A percentile compares a stretch with the other conserved stretches of the same genome.
These are phyloP conservation scores for Dorcoceras hygrometricum DNA, from an alignment of 257 asterid species.

Conservation along the genomic window DNA sequence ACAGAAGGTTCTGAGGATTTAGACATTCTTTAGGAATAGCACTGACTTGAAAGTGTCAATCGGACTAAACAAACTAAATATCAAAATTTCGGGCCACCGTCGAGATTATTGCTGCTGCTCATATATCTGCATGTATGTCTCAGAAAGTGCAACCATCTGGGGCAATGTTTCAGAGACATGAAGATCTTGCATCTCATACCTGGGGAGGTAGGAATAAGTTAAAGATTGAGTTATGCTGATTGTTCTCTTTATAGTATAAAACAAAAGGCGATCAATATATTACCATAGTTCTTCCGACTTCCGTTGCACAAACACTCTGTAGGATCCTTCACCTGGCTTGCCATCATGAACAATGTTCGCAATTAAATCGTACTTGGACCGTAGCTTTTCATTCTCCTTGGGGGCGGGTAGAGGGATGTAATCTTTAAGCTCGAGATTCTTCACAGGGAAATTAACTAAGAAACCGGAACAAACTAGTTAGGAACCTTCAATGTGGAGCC, in stretches of 20 bases:
- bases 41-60: no score
- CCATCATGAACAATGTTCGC: conserved; percentile 83
- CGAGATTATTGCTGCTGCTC: conserved; percentile 67
- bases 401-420: conserved; percentile 79
- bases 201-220: conserved; percentile 27
- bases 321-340: conserved; percentile 77
- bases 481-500: conserved; percentile 1
- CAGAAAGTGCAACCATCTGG: conserved; percentile 94
- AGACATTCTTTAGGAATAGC: no score
- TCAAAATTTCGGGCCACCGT: neutral
- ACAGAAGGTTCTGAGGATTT: neutral
- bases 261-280: conserved; percentile 1
- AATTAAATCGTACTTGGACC: conserved; percentile 83
- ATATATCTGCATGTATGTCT: conserved; percentile 90
- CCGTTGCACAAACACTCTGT: conserved; percentile 92
- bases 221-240: neutral
- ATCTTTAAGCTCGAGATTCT: conserved; percentile 93
- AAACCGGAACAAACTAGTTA: conserved; percentile 9
- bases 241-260: neutral
- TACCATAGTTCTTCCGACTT: conserved; percentile 95
- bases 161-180: conserved; percentile 91
- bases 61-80: neutral
- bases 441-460: conserved; percentile 92
- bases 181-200: conserved; percentile 99
- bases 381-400: conserved; percentile 50